These are phyloP conservation scores for Areca catechu DNA, from an alignment of 176 grass and related monocot species.

Conservation along the genomic window DNA sequence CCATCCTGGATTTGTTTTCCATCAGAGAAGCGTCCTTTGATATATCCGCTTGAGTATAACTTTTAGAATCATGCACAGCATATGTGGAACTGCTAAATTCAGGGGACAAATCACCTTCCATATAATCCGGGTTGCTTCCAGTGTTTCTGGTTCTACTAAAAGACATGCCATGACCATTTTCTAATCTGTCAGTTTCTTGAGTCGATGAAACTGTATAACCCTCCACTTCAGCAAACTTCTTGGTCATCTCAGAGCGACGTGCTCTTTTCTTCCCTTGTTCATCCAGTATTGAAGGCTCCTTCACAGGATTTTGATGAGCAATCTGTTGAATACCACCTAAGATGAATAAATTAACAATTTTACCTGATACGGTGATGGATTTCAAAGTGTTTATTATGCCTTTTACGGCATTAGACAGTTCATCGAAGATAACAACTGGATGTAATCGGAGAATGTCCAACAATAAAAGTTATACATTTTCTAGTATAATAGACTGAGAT, in stretches of 20 bases:
- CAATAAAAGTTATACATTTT: no score
- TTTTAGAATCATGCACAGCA: no score
- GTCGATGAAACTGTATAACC: neutral
- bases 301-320: neutral
- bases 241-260: neutral
- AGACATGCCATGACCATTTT: neutral
- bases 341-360: conserved; percentile 7
- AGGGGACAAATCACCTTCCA: neutral
- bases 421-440: no score
- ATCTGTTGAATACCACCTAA: conserved; percentile 26
- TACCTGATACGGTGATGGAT: no score
- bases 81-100: neutral
- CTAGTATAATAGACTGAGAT: no score
- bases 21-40: no score
- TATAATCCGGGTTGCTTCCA: neutral
- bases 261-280: neutral
- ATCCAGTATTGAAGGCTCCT: neutral
- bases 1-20: no score
- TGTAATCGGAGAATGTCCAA: no score
- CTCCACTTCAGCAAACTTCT: neutral
- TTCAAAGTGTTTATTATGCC: no score
- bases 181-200: neutral
- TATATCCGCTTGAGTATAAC: no score
- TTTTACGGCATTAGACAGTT: no score
- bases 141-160: neutral